Conservation (phyloP, 1,284 basidiomycete genomes). For the Bjerkandera adusta region DNA sequence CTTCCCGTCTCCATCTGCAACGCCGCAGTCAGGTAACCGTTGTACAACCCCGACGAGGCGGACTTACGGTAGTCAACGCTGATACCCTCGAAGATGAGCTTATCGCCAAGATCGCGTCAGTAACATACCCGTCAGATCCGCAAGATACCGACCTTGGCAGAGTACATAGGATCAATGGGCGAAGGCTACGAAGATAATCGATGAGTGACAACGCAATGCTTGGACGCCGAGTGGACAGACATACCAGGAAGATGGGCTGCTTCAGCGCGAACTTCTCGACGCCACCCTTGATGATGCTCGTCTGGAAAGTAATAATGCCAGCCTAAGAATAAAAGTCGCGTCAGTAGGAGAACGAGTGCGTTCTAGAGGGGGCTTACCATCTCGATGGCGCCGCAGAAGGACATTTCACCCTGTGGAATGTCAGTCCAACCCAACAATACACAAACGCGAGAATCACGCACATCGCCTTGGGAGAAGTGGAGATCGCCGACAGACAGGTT, state of each 20-base stretch:
- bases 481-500: conserved; percentile 79
- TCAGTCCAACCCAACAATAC: conserved; percentile 20
- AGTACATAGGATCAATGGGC: conserved; percentile 73
- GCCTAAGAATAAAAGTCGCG: conserved; percentile 47
- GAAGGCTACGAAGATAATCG: conserved; percentile 47
- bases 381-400: conserved; percentile 80
- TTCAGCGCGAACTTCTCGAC: conserved; percentile 73
- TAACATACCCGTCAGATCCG: neutral
- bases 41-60: neutral
- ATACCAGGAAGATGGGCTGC: conserved; percentile 72
- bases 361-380: conserved; percentile 58
- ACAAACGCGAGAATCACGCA: too few relatives aligned
- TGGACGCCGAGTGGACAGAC: conserved; percentile 15
- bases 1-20: conserved; percentile 64
- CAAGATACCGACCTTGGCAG: conserved; percentile 47
- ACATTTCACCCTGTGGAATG: conserved; percentile 39
- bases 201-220: neutral
- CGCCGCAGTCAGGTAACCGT: neutral
- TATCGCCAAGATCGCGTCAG: too few relatives aligned
- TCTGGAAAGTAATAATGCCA: conserved; percentile 72
- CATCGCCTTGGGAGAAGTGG: conserved; percentile 83
- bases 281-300: conserved; percentile 74
- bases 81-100: conserved; percentile 74
- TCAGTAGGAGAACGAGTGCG: neutral
- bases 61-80: conserved; percentile 66